Evolutionary conservation across 1,139 yeast genomes (phyloP).

Genomic region (Scheffersomyces insectosa): DNA sequence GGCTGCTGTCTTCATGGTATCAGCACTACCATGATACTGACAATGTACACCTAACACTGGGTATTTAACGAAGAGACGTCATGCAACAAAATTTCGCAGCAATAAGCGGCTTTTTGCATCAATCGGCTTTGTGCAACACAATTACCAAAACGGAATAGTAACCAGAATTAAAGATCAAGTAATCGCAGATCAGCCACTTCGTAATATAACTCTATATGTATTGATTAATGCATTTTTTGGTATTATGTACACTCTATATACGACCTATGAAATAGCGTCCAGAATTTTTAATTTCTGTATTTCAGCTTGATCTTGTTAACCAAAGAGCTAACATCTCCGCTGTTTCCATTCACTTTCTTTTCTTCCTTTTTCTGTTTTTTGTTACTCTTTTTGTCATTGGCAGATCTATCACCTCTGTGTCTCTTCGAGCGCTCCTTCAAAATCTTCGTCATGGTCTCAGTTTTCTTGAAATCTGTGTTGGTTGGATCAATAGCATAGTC

Average conservation of each 20-base stretch:
- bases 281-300: conserved; percentile 2
- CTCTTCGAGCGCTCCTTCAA: conserved; percentile 73
- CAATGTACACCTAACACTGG: background rate
- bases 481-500: conserved; percentile 93
- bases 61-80: too few species aligned
- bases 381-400: conserved; percentile 7
- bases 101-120: background rate
- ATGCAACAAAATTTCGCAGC: background rate
- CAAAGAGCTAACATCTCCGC: conserved; percentile 19
- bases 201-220: too few species aligned
- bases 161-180: too few species aligned
- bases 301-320: conserved; percentile 27
- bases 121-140: background rate
- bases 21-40: background rate
- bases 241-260: too few species aligned
- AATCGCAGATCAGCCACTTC: too few species aligned
- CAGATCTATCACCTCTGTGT: conserved; percentile 15
- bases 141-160: too few species aligned
- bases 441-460: conserved; percentile 82
- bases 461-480: conserved; percentile 82
- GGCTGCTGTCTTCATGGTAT: background rate
- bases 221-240: too few species aligned
- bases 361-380: conserved; percentile 15
- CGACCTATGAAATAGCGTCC: too few species aligned
- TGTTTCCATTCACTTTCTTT: conserved; percentile 1